Base-by-base conservation (phyloP, 768 basidiomycete species). In the Leccinum fibrillosum region DNA sequence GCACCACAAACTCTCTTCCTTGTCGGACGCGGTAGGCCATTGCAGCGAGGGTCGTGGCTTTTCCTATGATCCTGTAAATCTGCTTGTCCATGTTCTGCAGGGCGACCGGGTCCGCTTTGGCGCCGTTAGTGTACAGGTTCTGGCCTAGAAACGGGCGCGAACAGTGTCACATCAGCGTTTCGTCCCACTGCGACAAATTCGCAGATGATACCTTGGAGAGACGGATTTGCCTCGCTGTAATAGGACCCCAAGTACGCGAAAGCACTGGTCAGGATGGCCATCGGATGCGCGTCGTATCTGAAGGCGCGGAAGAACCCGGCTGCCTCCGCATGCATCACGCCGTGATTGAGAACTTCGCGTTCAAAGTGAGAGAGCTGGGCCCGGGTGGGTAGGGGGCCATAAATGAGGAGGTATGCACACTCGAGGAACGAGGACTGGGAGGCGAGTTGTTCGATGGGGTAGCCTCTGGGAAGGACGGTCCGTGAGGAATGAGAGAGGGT, bases 11-110 rank as follows among this genome's bases (percentile, higher is more conserved):
- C 51, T 90, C 85, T 57, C 94, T 82, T 35, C 94, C 94, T 76
- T 93, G 92, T 42, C 94, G 88, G 34, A 95, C 83, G 30, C 94
- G 91, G 72, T 94, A 96, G 0, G 94, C 93, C 92, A 95, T 94
- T 83, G 93, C 92, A 60, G 93, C 93, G 42, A 95, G 78, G 0
- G 92, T 93, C 5, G 89, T 92, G 9, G 89, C 87, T 69, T 94
- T 95, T 45, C 94, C 93, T 53, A 94, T 89, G 5, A 94, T 74
- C 63, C 92, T 79, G 70, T 86, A 93, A 45, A 95, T 94, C 72
- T 95, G 94, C 77, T 92, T 92, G 72, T 95, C 94, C 88, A 96
- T 91, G 49, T 83, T 78, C 26, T 80, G 86, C 6, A 95, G 80
- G 3, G 90, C 91, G 0, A 69, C 78, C 28, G 76, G 70, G 69